Percentiles rank a stretch among this genome's conserved stretches.
Evolutionary conservation across 805 yeast genomes (phyloP).

Genomic region (Kodamaea sagamina): DNA sequence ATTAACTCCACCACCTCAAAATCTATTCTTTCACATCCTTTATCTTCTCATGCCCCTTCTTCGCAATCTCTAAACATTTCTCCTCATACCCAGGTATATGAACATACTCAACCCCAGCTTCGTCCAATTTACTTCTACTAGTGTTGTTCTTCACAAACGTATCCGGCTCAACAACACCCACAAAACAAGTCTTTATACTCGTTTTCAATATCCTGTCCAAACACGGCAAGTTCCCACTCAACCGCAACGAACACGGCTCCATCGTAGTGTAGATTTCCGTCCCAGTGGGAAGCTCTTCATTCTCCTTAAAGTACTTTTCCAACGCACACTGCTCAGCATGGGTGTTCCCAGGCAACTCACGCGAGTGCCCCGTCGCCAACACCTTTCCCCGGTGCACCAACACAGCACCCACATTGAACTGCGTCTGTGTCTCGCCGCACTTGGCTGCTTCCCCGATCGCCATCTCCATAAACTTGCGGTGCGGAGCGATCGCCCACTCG

Average conservation of each 20-base stretch:
- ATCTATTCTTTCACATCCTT: too few species aligned
- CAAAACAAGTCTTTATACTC: constrained; percentile 71
- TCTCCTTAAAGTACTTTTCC: constrained; percentile 59
- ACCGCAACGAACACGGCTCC: constrained; percentile 92
- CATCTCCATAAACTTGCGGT: constrained; percentile 62
- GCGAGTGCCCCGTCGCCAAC: constrained; percentile 80
- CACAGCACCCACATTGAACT: constrained; percentile 93
- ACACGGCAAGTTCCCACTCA: constrained; percentile 91
- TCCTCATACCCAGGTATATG: constrained; percentile 84
- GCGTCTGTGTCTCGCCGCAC: constrained; percentile 80
- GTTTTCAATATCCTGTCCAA: constrained; percentile 69
- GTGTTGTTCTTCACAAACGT: constrained; percentile 81
- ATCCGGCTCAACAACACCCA: constrained; percentile 89
- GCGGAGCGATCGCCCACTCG: constrained; percentile 72
- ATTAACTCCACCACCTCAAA: too few species aligned
- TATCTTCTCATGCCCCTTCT: constrained; percentile 60
- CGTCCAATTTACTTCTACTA: constrained; percentile 57
- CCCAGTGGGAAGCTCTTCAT: constrained; percentile 63
- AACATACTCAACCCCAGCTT: constrained; percentile 64
- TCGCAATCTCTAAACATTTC: constrained; percentile 67
- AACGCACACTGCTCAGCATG: constrained; percentile 97
- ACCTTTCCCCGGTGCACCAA: constrained; percentile 61
- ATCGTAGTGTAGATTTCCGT: constrained; percentile 88
- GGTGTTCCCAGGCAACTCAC: constrained; percentile 92
- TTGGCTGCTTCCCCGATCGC: constrained; percentile 79